Evolutionary conservation across 306 rosid species (phyloP).

Genomic region (Rosa lucieae): DNA sequence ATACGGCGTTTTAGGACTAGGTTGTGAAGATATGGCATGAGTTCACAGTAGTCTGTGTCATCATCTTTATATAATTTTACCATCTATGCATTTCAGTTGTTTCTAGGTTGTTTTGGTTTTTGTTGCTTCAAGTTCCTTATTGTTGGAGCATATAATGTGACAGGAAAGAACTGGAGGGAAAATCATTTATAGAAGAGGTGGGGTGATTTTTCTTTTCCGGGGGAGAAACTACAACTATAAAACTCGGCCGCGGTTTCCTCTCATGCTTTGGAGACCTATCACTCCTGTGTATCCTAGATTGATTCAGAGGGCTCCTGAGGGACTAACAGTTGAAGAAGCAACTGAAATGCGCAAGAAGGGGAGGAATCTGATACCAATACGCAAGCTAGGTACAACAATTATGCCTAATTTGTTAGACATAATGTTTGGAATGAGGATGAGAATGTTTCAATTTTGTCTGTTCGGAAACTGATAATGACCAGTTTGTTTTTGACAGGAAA

Average conservation of each 20-base stretch:
- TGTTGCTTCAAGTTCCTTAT: conserved; percentile 10
- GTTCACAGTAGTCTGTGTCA: not conserved
- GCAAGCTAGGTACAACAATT: conserved; percentile 64
- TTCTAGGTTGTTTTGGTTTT: conserved; percentile 11
- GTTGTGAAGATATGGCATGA: not conserved
- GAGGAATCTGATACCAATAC: conserved; percentile 61
- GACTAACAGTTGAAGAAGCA: conserved; percentile 66
- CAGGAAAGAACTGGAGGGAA: conserved; percentile 92
- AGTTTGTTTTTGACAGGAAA: conserved; percentile 50
- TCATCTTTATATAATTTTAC: not conserved
- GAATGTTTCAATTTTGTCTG: conserved; percentile 7
- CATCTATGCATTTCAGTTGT: conserved; percentile 9
- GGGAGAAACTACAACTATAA: conserved; percentile 90
- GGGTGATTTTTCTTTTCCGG: conserved; percentile 74
- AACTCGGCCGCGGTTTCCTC: conserved; percentile 81
- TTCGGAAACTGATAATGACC: conserved; percentile 18
- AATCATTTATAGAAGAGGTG: conserved; percentile 63
- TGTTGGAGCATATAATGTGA: conserved; percentile 25
- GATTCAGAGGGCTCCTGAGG: conserved; percentile 65
- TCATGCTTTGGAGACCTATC: conserved; percentile 94
- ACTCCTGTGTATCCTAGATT: conserved; percentile 86
- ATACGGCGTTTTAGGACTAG: too few relatives aligned
- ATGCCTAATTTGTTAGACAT: conserved; percentile 12
- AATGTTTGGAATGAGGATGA: not conserved
- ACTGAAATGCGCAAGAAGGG: conserved; percentile 82